Base-by-base conservation (phyloP, 2,329 filamentous ascomycete genomes). In the Aspergillus eucalypticola region DNA sequence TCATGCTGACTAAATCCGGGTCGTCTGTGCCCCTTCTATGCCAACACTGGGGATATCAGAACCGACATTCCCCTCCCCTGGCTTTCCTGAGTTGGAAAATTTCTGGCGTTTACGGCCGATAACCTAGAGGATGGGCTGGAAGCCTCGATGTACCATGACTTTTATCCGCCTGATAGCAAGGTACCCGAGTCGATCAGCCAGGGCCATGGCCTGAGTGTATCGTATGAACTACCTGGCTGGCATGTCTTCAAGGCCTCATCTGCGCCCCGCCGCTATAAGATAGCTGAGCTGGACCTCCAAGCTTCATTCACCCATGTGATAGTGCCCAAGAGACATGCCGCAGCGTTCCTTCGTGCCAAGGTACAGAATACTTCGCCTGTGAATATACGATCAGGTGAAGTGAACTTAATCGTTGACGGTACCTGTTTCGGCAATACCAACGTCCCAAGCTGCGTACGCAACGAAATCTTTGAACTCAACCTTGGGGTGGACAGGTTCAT, bases 281-380 rank as follows among this genome's bases (percentile, higher is more conserved):
- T 79, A 38, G 70, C 74, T 1, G 72, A 78, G 21, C 64, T 79
- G 7, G 68, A 71, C 54, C 69, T 76, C 1, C 61, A 70, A 10
- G 66, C 79, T 46, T 61, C 65, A 7, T 74, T 78, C 10, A 70
- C 73, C 3, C 69, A 79, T 58, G 70, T 78, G 44, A 66, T 76
- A 39, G 71, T 79, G 10, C 77, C 77, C 8, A 78, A 79, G 60
- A 67, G 75, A 17, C 72, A 74, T 57, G 66, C 71, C 6, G 72
- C 75, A 4, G 77, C 77, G 3, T 79, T 78, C 63, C 71, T 79
- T 15, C 72, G 73, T 32, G 76, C 76, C n/a, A 71, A 73, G 41
- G 67, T 79, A 54, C 68, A 70, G 21, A 79, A 79, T 56, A 74
- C 75, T 2, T 73, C 72, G 0, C 64, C 63, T 15, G 60, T 75